Evolutionary conservation across 352 stramenopile genomes (phyloP), one percentile per base, ranked within the genome.

Genomic region (Phytophthora lateralis): DNA sequence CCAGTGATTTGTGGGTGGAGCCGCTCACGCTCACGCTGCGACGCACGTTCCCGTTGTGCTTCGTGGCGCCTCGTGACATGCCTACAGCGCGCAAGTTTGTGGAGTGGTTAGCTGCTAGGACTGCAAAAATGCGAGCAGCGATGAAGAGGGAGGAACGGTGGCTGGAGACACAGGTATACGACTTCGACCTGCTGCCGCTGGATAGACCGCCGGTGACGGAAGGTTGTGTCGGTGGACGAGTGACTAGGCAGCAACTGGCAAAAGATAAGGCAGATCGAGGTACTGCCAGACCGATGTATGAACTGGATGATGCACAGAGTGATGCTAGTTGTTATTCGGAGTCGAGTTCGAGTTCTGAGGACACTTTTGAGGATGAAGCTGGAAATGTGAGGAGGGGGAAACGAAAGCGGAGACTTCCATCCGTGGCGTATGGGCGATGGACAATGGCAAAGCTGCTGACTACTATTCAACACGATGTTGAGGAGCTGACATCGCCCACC

Each of bases 1-100:
- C 84, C 24, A 91, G 80, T 52, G 82, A 90, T 29, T 65, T 93
- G 46, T 95, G 86, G 86, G 77, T 90, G 32, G 60, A 75, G 26
- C 86, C 86, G 27, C 56, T 95, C 3, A 82, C 68, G 48, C 85
- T 80, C 18, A 81, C 83, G 39, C 63, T 95, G 42, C 70, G 88
- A 50, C 79, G 77, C 17, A 87, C 80, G 15, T 95, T 95, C 46
- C 82, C 86, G 24, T 39, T 89, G 5, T 76, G 85, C 47, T 56
- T 93, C 7, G 45, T 83, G 21, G 50, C 88, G n/a, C 75, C 59
- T 7, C 72, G 82, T 18, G 72, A 90, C n/a, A 67, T 88, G 7
- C 42, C 52, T 12, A 88, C 72, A 43, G 84, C 78, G n/a, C 61
- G 86, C 9, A 60, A 71, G 11, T 62, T 92, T 24, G 47, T 92